Conservation (phyloP, 192 early-diverging fungal species). For the Obelidium mucronatum region DNA sequence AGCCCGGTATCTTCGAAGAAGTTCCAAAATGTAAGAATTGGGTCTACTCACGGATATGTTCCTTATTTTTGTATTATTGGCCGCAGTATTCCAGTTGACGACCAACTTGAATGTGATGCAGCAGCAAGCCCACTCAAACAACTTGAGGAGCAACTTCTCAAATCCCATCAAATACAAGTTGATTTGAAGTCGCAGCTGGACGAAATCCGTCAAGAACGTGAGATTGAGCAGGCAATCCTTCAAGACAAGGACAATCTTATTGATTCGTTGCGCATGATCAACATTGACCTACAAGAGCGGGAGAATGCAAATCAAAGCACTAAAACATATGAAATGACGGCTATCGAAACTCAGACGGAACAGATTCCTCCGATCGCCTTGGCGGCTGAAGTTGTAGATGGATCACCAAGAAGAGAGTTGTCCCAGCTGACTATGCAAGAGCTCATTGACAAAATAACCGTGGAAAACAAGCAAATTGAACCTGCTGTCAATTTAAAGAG, state of each 20-base stretch:
- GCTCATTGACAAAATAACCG: constrained; percentile 8
- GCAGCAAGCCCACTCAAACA: not conserved
- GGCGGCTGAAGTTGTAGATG: not conserved
- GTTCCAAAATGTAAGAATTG: constrained; percentile 15
- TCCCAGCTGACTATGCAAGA: not conserved
- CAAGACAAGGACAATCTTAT: constrained; percentile 33
- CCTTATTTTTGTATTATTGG: too few species aligned
- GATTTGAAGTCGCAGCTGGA: constrained; percentile 1
- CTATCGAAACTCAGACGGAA: constrained; percentile 7
- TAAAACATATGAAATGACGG: not conserved
- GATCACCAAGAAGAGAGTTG: too few species aligned
- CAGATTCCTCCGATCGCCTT: not conserved
- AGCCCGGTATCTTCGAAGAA: not conserved
- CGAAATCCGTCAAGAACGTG: constrained; percentile 16
- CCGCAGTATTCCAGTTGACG: not conserved
- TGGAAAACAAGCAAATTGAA: not conserved
- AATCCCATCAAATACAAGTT: not conserved
- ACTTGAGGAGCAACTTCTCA: not conserved
- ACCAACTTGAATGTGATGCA: too few species aligned
- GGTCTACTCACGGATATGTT: too few species aligned
- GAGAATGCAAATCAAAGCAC: not conserved
- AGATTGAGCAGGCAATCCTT: not conserved
- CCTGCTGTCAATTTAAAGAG: too few species aligned
- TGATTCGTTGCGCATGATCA: not conserved
- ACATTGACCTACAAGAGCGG: not conserved